These are phyloP conservation scores for Cajanus cajan DNA, from an alignment of 306 rosid species.

Conservation along the genomic window DNA sequence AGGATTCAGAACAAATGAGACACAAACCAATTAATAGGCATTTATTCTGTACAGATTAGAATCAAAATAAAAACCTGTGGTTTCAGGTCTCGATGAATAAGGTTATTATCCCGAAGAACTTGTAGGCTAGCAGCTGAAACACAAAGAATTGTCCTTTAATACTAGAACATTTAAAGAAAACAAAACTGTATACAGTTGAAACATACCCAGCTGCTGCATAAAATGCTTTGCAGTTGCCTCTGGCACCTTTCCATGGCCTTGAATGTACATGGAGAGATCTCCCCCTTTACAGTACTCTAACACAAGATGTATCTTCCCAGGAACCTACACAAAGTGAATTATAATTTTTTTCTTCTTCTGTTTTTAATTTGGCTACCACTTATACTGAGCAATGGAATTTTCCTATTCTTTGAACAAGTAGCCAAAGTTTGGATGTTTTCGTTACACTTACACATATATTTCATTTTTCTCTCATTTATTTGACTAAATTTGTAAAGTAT, in stretches of 20 bases:
- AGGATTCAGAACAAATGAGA: constrained; percentile 14
- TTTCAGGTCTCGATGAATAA: constrained; percentile 92
- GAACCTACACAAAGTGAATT: constrained; percentile 60
- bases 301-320: constrained; percentile 96
- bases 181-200: constrained; percentile 22
- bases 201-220: constrained; percentile 91
- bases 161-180: constrained; percentile 21
- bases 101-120: constrained; percentile 90
- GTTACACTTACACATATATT: not conserved
- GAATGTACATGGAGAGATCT: constrained; percentile 84
- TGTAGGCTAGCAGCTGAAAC: constrained; percentile 88
- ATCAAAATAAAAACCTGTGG: constrained; percentile 72
- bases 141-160: constrained; percentile 26
- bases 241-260: constrained; percentile 79
- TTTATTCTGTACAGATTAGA: not conserved
- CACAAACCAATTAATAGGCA: not conserved
- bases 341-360: too few relatives aligned
- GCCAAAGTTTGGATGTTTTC: not conserved
- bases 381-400: not conserved
- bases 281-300: constrained; percentile 97
- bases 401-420: not conserved
- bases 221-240: constrained; percentile 88
- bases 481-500: not conserved
- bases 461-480: not conserved
- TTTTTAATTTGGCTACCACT: not conserved